Percentiles rank a stretch among this genome's conserved stretches.
Evolutionary conservation across 2,329 filamentous ascomycete genomes (phyloP).

Genomic region (Penicillium glabrum): DNA sequence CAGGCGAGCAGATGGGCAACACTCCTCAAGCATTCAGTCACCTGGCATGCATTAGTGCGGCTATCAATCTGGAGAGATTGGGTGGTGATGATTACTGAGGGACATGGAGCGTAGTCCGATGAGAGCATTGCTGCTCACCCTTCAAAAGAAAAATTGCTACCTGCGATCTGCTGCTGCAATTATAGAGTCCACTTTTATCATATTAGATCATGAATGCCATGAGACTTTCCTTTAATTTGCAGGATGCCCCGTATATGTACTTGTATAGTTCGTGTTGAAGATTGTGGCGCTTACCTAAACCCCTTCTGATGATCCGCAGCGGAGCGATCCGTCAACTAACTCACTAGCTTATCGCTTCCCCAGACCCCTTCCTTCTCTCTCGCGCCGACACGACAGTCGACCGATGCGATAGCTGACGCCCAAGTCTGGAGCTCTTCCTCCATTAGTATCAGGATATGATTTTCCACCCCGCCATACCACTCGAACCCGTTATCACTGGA

Average conservation of each 20-base stretch:
- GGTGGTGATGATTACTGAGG: slow-evolving; percentile 7
- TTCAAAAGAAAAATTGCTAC: background rate
- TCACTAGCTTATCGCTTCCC: slow-evolving; percentile 17
- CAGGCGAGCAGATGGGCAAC: slow-evolving; percentile 75
- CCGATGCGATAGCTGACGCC: background rate
- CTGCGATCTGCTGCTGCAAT: background rate
- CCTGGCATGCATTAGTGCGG: slow-evolving; percentile 71
- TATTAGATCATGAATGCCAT: background rate
- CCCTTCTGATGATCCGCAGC: slow-evolving; percentile 10
- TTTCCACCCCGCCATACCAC: background rate
- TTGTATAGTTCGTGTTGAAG: background rate
- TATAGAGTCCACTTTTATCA: background rate
- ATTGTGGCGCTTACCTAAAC: slow-evolving; percentile 12
- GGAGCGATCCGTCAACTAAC: slow-evolving; percentile 13
- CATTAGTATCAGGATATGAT: background rate
- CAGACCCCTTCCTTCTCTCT: slow-evolving; percentile 7
- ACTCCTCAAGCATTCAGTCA: slow-evolving; percentile 79
- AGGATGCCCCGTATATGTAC: background rate
- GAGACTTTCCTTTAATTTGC: background rate
- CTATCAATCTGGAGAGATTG: slow-evolving; percentile 68
- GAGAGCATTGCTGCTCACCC: background rate
- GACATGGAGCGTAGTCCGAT: background rate
- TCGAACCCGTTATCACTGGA: slow-evolving; percentile 1
- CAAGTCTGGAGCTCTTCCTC: background rate
- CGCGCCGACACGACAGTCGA: background rate